Base-by-base conservation (phyloP, 2,329 filamentous ascomycete genomes). In the Dryadomyces sulphureus region DNA sequence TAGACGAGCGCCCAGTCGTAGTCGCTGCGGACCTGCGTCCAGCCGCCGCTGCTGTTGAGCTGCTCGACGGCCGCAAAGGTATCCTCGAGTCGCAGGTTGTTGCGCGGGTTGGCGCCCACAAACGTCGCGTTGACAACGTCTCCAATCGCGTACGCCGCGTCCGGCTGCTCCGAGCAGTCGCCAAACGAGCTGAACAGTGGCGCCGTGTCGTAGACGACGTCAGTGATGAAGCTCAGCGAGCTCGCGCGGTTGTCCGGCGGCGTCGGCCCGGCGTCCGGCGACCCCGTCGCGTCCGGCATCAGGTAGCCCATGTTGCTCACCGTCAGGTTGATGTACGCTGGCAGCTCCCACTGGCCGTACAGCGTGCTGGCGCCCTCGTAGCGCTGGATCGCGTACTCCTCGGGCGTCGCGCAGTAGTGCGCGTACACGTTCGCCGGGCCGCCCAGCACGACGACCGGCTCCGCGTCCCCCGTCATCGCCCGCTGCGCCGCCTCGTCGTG, bases 321-420 rank as follows among this genome's bases (percentile, higher is more conserved):
- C 0, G 86, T 89, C 38, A 90, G 69, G 60, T 93, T 89, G 65
- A 95, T 84, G 65, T 92, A 92, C 1, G 88, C 90, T 32, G 83
- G 77, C 11, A 95, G 72, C 1, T 87, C 85, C 60, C 88, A 78
- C 2, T 75, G 83, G 0, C 90, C 90, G 59, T 84, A 92, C 2
- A 96, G 75, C 0, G 90, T 96, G 7, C 84, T 90, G 0, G 86
- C 90, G n/a, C 89, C 90, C 65, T 96, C 90, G 63, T 95, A 95
- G 9, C 90, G 81, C 41, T 53, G 51, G 19, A 49, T 69, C 12
- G 63, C 61, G 60, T 90, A 93, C 61, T 93, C 86, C 59, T 92
- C 83, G 53, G 79, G 73, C 0, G 86, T 89, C 14, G 81, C 64
- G 55, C 87, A 84, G 62, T 89, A 89, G 62, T 88, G 84, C 3